Percentiles rank a stretch among this genome's conserved stretches.
These are phyloP conservation scores for Ampelomyces quisqualis DNA, from an alignment of 2,329 filamentous ascomycete species.

Conservation along the genomic window DNA sequence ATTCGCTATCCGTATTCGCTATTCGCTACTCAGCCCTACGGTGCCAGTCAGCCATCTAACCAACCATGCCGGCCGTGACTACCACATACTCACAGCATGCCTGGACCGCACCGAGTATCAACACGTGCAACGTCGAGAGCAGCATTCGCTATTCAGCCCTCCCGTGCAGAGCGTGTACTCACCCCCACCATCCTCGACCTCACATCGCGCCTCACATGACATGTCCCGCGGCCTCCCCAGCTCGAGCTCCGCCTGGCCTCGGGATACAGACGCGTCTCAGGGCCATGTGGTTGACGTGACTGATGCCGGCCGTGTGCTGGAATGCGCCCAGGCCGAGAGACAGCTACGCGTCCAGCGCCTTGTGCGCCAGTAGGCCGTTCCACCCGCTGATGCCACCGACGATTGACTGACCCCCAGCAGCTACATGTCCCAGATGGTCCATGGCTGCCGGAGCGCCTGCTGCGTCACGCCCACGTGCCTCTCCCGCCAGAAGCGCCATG, in stretches of 20 bases:
- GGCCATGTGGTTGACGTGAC: slow-evolving; percentile 23
- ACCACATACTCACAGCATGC: no score
- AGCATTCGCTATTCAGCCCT: no score
- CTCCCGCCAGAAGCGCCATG: slow-evolving; percentile 69
- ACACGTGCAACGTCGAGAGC: no score
- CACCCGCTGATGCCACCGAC: slow-evolving; percentile 3
- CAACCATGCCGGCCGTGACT: no score
- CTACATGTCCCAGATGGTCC: slow-evolving; percentile 77
- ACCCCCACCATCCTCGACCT: no score
- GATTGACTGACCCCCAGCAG: slow-evolving; percentile 47
- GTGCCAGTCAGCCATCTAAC: no score
- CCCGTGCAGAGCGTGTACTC: neutral
- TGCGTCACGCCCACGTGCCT: slow-evolving; percentile 80
- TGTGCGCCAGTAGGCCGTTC: slow-evolving; percentile 27
- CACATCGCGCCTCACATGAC: slow-evolving; percentile 15
- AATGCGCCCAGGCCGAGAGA: slow-evolving; percentile 30
- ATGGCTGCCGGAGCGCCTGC: slow-evolving; percentile 69
- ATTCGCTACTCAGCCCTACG: no score
- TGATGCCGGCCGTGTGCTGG: slow-evolving; percentile 31
- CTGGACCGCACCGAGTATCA: no score
- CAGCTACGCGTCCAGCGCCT: slow-evolving; percentile 37
- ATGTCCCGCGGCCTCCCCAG: slow-evolving; percentile 13
- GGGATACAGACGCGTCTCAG: neutral
- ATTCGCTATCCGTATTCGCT: no score
- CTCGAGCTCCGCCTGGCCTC: neutral